Base-by-base conservation (phyloP, 352 stramenopile species). In the Aphanomyces cochlioides region DNA sequence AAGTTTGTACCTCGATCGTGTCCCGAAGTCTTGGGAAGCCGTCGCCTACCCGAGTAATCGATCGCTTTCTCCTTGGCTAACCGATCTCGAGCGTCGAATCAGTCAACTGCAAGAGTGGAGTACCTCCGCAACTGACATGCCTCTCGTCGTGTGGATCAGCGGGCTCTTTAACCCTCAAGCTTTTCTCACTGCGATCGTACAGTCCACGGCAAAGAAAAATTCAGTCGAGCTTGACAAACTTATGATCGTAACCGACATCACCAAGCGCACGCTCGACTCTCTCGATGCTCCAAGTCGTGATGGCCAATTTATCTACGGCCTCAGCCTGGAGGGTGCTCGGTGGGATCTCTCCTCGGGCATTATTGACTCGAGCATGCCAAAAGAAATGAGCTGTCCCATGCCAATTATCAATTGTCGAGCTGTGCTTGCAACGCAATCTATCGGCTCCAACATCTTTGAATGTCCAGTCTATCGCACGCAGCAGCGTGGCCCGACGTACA, bases 381-480 rank as follows among this genome's bases (percentile, higher is more conserved):
- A 96, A 78, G 92, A 98, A 72, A 95, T 98, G 80, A 92, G 94
- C 76, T 90, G 90, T 34, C 15, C 67, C 1, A 97, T 98, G 91
- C 92, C 93, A 5, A 90, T 98, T 28, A 91, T 98, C 56, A 96
- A 95, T 63, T 92, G 80, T 63, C 85, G 90, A 28, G 90, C 89
- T 3, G 76, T 92, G 10, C 75, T 92, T 5, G 67, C 77, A 2
- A 72, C 66, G 3, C 19, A 38, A n/a, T 56, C 1, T 41, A 50
- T 67, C 15, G 68, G 19, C 17, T 47, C 21, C 43, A 84, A 78
- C 41, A 73, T 84, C 53, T 97, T 90, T 61, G 79, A 90, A 39
- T 98, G 92, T 63, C 92, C 91, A 6, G 90, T 97, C 47, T 98
- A 97, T 71, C 91, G 91, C 56, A 97, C 91, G 7, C 88, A 96